Conservation (phyloP, 768 basidiomycete genomes). For the Rubroboletus satanas region DNA sequence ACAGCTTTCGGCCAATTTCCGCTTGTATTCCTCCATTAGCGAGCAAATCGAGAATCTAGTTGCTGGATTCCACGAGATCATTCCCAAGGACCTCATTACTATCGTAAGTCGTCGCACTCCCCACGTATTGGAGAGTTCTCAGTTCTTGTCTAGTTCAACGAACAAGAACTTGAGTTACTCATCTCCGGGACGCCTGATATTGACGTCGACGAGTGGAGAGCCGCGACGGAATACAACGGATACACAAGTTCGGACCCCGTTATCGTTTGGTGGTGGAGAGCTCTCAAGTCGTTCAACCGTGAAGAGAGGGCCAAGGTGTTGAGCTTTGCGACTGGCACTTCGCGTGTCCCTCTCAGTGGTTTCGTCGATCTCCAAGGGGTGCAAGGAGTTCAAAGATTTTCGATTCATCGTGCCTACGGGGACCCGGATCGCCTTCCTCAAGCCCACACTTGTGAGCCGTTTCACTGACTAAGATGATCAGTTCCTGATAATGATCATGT, state of each 20-base stretch:
- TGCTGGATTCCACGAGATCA: slow-evolving; percentile 94
- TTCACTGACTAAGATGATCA: not conserved
- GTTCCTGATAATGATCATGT: slow-evolving; percentile 14
- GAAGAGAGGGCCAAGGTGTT: slow-evolving; percentile 96
- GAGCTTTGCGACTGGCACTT: slow-evolving; percentile 93
- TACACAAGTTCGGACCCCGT: slow-evolving; percentile 89
- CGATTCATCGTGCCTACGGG: slow-evolving; percentile 91
- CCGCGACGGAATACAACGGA: slow-evolving; percentile 87
- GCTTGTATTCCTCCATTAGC: slow-evolving; percentile 89
- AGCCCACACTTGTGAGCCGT: slow-evolving; percentile 78
- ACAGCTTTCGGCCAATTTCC: slow-evolving; percentile 90
- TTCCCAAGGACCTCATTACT: slow-evolving; percentile 91
- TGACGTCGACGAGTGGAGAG: slow-evolving; percentile 96
- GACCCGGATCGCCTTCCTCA: slow-evolving; percentile 81
- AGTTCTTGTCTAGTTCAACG: slow-evolving; percentile 66
- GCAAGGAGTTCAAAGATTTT: slow-evolving; percentile 91
- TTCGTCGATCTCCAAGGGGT: slow-evolving; percentile 95
- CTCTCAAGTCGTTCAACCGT: slow-evolving; percentile 93
- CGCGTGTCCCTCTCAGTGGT: slow-evolving; percentile 89
- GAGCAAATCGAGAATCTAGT: slow-evolving; percentile 91
- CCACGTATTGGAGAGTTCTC: not conserved
- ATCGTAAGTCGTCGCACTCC: slow-evolving; percentile 56
- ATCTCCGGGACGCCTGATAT: slow-evolving; percentile 99
- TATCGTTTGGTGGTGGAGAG: slow-evolving; percentile 99
- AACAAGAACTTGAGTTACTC: slow-evolving; percentile 88